Conservation (phyloP, 2,329 filamentous ascomycete species). For the Fusarium sp. region DNA sequence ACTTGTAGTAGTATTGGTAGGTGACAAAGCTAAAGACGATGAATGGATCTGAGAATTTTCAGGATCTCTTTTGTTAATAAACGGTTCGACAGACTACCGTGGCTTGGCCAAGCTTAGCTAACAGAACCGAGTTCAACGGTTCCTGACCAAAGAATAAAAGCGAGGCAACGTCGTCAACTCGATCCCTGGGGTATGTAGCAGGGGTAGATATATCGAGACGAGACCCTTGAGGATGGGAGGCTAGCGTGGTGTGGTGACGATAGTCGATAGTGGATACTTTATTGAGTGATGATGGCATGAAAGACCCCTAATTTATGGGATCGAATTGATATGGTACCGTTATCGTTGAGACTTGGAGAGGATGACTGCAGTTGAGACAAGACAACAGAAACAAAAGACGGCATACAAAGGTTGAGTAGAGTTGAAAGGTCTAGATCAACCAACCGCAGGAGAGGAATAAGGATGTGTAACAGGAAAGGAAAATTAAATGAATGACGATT, state of each 20-base stretch:
- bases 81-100: not conserved
- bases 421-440: not conserved
- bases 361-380: constrained; percentile 21
- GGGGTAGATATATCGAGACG: constrained; percentile 24
- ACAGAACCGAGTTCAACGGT: constrained; percentile 28
- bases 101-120: constrained; percentile 15
- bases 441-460: constrained; percentile 2
- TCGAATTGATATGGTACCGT: not conserved
- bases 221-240: constrained; percentile 15
- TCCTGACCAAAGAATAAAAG: constrained; percentile 22
- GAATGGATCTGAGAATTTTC: not conserved
- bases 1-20: constrained; percentile 23
- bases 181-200: not conserved
- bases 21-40: constrained; percentile 21
- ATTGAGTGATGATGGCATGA: constrained; percentile 26
- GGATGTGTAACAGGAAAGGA: constrained; percentile 1
- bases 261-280: constrained; percentile 24
- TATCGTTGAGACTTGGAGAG: not conserved
- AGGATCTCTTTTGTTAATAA: not conserved
- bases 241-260: constrained; percentile 19
- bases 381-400: not conserved
- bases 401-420: not conserved
- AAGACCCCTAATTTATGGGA: constrained; percentile 14
- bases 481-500: constrained; percentile 17
- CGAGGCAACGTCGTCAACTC: constrained; percentile 8